Percentiles rank a stretch among this genome's conserved stretches.
Conservation (phyloP, 495 filamentous ascomycete species). For the Penicillium daleae region DNA sequence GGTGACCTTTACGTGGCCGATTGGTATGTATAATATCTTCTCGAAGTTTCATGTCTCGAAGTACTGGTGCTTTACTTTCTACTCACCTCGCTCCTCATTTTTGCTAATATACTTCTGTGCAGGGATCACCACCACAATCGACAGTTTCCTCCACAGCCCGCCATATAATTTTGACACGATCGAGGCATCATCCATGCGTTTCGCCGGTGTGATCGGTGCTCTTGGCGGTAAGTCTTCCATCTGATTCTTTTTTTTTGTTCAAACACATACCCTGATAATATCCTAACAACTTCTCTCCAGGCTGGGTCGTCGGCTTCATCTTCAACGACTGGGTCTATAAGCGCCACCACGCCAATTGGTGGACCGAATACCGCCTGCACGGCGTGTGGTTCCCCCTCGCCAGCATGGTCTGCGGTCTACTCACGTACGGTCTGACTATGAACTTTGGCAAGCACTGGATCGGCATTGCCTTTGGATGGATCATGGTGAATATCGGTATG, state of each 20-base stretch:
- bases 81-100: no score
- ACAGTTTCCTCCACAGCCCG: conserved; percentile 41
- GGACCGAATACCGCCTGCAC: conserved; percentile 40
- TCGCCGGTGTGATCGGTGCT: conserved; percentile 42
- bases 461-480: conserved; percentile 45
- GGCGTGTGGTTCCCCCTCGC: conserved; percentile 42
- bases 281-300: conserved; percentile 15
- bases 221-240: conserved; percentile 31
- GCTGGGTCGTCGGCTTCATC: conserved; percentile 38
- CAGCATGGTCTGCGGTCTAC: conserved; percentile 36
- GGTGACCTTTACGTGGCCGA: conserved; percentile 46
- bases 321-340: conserved; percentile 44
- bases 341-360: conserved; percentile 32
- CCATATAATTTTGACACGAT: conserved; percentile 44
- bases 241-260: neutral
- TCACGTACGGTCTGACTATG: conserved; percentile 43
- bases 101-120: neutral
- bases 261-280: neutral
- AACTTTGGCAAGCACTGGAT: conserved; percentile 44
- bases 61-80: neutral
- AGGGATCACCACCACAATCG: conserved; percentile 46
- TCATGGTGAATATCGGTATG: conserved; percentile 46
- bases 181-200: conserved; percentile 43
- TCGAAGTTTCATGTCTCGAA: neutral
- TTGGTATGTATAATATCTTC: conserved; percentile 28